phyloP scores from a whole-genome alignment of 2,329 filamentous ascomycete species.

The Cercospora sesami region DNA sequence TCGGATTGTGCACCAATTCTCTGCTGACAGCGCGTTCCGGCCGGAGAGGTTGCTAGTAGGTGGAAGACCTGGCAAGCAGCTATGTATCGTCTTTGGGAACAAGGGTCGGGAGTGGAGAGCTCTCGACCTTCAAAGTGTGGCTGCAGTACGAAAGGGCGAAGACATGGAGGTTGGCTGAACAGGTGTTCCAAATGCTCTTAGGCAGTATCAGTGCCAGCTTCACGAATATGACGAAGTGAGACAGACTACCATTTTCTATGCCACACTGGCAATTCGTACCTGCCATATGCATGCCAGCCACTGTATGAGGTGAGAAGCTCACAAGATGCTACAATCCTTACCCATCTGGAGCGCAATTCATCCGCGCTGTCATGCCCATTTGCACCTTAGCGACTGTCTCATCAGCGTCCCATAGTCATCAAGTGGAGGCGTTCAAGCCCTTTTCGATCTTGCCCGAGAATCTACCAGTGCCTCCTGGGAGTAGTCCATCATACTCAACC shows the following conservation, averaged over 20 bases:
- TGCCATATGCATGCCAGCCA: background rate
- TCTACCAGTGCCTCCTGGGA: slow-evolving; percentile 45
- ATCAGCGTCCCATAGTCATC: background rate
- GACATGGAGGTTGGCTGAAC: background rate
- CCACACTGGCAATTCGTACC: background rate
- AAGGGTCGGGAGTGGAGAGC: slow-evolving; percentile 57
- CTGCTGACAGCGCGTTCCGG: slow-evolving; percentile 46
- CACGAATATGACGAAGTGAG: background rate
- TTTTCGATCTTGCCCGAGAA: slow-evolving; percentile 36
- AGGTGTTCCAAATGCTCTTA: background rate
- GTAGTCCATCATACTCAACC: slow-evolving; percentile 44
- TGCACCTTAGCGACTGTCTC: background rate
- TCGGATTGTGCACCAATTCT: slow-evolving; percentile 50
- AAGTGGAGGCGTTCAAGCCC: background rate
- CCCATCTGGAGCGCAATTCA: background rate
- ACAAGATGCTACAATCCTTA: background rate
- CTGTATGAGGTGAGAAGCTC: background rate
- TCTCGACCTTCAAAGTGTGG: slow-evolving; percentile 48
- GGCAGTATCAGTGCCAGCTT: background rate
- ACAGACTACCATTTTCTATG: background rate
- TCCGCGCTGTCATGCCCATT: background rate
- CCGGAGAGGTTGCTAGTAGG: slow-evolving; percentile 57
- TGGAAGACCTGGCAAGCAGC: slow-evolving; percentile 54
- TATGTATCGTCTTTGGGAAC: slow-evolving; percentile 57
- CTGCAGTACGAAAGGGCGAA: background rate